phyloP scores from a whole-genome alignment of 2,329 filamentous ascomycete genomes.

The Boeremia lycopersici region DNA sequence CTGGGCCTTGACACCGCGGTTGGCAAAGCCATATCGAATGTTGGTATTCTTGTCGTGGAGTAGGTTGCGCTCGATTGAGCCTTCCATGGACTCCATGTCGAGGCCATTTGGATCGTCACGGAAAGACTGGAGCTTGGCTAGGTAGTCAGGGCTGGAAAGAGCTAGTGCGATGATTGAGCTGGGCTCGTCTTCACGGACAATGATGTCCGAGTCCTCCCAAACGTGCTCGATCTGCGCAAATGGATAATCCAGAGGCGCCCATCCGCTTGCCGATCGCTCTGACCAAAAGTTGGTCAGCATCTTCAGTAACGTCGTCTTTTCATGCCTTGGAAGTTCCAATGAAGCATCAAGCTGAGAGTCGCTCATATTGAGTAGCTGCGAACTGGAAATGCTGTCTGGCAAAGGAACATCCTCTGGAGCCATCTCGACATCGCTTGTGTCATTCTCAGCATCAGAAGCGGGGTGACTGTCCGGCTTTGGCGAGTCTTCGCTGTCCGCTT shows the following conservation, averaged over 20 bases:
- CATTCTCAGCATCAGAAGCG: constrained; percentile 59
- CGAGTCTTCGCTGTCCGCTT: constrained; percentile 33
- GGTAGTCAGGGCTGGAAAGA: constrained; percentile 85
- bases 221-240: constrained; percentile 84
- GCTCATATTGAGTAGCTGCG: constrained; percentile 58
- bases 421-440: constrained; percentile 72
- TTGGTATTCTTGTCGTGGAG: constrained; percentile 87
- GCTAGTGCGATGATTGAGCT: constrained; percentile 95
- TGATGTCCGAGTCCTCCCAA: constrained; percentile 95
- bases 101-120: constrained; percentile 48
- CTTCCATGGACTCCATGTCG: constrained; percentile 55
- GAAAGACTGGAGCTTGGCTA: constrained; percentile 75
- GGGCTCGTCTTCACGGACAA: constrained; percentile 95
- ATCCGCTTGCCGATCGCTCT: constrained; percentile 93
- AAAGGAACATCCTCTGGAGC: constrained; percentile 71
- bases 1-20: constrained; percentile 91
- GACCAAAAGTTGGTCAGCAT: constrained; percentile 98
- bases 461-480: constrained; percentile 39
- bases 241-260: constrained; percentile 91
- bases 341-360: constrained; percentile 64
- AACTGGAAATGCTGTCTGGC: constrained; percentile 64
- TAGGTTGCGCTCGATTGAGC: constrained; percentile 82
- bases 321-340: constrained; percentile 85
- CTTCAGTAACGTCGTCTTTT: constrained; percentile 91
- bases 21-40: constrained; percentile 92